Base-by-base conservation (phyloP, 2,329 filamentous ascomycete genomes). In the Hymenoscyphus scutula region DNA sequence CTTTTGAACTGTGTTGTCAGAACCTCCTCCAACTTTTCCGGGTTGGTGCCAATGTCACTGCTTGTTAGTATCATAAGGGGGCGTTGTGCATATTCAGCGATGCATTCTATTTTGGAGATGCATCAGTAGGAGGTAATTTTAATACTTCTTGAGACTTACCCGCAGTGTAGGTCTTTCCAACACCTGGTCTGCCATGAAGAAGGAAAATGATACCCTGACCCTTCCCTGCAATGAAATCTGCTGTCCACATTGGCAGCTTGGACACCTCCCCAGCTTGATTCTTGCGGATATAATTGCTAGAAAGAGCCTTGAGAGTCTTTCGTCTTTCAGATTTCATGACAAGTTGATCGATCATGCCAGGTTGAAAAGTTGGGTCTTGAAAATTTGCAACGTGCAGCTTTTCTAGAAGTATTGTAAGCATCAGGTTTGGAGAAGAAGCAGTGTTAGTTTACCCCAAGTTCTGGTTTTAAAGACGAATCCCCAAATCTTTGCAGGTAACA, bases 1-100 rank as follows among this genome's bases (percentile, higher is more conserved):
- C 81, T 77, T 60, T 77, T 74, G 38, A 84, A 80, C 23, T 77
- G 73, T 13, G 74, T 72, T 60, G 77, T 77, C 60, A 84, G 72
- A 54, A 79, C 78, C 13, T 74, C 68, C 13, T 81, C 80, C 4
- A 84, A 72, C 8, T 73, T 68, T 0, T 73, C 73, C 0, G 80
- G 74, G 38, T 75, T 75, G 56, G 76, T 76, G 29, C 81, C 81
- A n/a, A 84, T 73, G 65, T 82, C 80, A 48, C 80, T 79, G 23
- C 76, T 77, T 56, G 78, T 77, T 74, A 71, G 29, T 5, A 56
- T 29, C 27, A 67, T 38, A 1, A 71, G 61, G 2, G 69, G 67
- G 27, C 61, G 56, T 27, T 61, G 32, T 1, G 59, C 61, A 34
- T 60, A 59, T 37, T 70, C 68, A 13, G 69, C 64, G 32, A 65